phyloP scores from a whole-genome alignment of 106 monocot genomes.

The Narthecium ossifragum region DNA sequence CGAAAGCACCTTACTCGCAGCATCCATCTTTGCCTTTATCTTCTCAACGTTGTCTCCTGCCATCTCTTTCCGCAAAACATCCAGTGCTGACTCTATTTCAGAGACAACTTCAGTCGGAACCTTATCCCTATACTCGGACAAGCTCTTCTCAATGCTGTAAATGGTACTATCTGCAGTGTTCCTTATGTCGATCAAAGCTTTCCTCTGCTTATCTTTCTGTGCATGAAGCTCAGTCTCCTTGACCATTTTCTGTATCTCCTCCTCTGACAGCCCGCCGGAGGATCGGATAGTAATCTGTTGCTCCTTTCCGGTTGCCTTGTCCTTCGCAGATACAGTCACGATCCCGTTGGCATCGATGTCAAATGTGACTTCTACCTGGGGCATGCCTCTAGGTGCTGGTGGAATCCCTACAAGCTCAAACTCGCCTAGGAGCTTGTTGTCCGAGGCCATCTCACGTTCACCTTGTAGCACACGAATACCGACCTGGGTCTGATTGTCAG shows the following conservation, averaged over 20 bases:
- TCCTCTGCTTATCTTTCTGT: conserved; percentile 58
- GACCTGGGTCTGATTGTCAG: conserved; percentile 70
- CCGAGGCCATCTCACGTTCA: conserved; percentile 67
- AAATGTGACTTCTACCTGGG: conserved; percentile 66
- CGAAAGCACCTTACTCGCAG: conserved; percentile 49
- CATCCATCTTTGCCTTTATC: conserved; percentile 46
- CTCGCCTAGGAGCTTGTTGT: conserved; percentile 67
- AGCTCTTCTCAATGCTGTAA: conserved; percentile 67
- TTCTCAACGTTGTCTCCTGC: conserved; percentile 31
- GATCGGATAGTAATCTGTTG: conserved; percentile 65
- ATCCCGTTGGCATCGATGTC: conserved; percentile 76
- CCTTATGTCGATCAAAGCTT: conserved; percentile 47
- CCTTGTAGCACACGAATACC: conserved; percentile 62
- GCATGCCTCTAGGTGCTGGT: conserved; percentile 60
- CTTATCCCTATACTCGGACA: conserved; percentile 61
- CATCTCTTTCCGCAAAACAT: conserved; percentile 48
- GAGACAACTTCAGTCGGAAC: conserved; percentile 44
- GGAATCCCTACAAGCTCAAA: conserved; percentile 65
- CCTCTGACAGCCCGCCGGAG: conserved; percentile 59
- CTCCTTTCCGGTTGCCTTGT: conserved; percentile 64
- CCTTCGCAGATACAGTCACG: conserved; percentile 62
- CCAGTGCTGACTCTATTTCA: conserved; percentile 50
- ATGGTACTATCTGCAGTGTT: conserved; percentile 48
- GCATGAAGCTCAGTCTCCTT: conserved; percentile 61
- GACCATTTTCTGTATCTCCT: conserved; percentile 67